phyloP scores from a whole-genome alignment of 176 grass and related monocot genomes.

The Olyra latifolia region DNA sequence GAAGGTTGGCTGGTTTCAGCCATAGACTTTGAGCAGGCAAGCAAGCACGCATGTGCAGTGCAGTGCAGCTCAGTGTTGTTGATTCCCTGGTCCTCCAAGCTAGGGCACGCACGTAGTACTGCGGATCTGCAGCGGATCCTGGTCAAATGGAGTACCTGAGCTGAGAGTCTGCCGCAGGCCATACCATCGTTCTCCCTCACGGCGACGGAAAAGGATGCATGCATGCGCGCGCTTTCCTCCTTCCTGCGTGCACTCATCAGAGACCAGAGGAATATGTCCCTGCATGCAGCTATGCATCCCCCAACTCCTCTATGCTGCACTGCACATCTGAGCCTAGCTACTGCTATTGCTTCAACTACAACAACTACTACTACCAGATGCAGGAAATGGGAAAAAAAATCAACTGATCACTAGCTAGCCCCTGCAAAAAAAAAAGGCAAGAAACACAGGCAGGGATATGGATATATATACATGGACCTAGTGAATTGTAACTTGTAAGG shows the following conservation, averaged over 20 bases:
- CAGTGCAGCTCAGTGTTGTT: background rate
- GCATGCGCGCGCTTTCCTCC: too few species aligned
- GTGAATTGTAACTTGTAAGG: background rate
- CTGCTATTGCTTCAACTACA: background rate
- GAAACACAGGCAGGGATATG: too few species aligned
- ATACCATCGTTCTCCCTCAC: slow-evolving; percentile 21
- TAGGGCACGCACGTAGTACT: background rate
- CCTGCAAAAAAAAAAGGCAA: slow-evolving; percentile 25
- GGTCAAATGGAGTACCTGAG: slow-evolving; percentile 46
- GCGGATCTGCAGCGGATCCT: slow-evolving; percentile 44
- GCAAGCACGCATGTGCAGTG: too few species aligned
- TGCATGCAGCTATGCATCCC: background rate
- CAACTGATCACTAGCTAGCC: background rate
- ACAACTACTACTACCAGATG: background rate
- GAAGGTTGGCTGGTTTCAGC: slow-evolving; percentile 31
- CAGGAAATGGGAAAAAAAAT: background rate
- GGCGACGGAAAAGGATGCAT: slow-evolving; percentile 37
- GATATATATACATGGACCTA: background rate
- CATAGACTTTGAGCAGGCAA: slow-evolving; percentile 24
- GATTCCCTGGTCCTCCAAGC: slow-evolving; percentile 45
- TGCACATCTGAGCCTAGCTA: slow-evolving; percentile 29
- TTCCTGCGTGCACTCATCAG: slow-evolving; percentile 42
- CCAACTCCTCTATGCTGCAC: background rate
- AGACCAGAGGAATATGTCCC: slow-evolving; percentile 25
- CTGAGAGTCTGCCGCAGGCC: slow-evolving; percentile 39